A percentile compares a stretch with the other conserved stretches of the same genome.
phyloP scores from a whole-genome alignment of 345 rosid species.

The Sisymbrium altissimum region DNA sequence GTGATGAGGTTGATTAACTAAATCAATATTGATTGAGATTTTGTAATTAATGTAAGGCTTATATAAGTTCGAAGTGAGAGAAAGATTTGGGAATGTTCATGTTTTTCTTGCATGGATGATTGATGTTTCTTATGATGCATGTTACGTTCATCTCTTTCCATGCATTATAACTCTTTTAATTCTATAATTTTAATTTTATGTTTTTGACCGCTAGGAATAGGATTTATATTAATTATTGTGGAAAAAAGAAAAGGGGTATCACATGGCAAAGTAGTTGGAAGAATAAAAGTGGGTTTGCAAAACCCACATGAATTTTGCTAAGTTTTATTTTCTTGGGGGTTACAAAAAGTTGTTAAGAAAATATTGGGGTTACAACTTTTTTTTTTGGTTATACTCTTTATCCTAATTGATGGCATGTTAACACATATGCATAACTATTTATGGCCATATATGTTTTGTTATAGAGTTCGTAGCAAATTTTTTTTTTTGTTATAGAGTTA shows the following conservation, averaged over 20 bases:
- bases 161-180: not conserved
- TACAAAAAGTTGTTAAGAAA: slow-evolving; percentile 30
- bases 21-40: not conserved
- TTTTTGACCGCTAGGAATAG: slow-evolving; percentile 15
- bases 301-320: slow-evolving; percentile 37
- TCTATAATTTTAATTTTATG: not conserved
- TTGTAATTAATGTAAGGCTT: not conserved
- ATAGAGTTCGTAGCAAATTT: too few relatives aligned
- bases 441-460: too few relatives aligned
- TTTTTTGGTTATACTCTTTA: not conserved
- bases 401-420: not conserved
- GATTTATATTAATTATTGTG: slow-evolving; percentile 14
- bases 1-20: not conserved
- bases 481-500: not conserved
- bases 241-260: slow-evolving; percentile 26
- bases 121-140: slow-evolving; percentile 21
- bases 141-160: slow-evolving; percentile 24
- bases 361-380: not conserved
- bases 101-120: slow-evolving; percentile 33
- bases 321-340: slow-evolving; percentile 17
- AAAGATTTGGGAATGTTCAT: slow-evolving; percentile 13
- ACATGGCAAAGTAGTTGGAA: slow-evolving; percentile 31
- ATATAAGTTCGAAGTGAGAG: slow-evolving; percentile 16
- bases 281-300: slow-evolving; percentile 26
- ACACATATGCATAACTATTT: not conserved